Conservation (phyloP, 2,329 filamentous ascomycete species). For the Hymenotorrendiella dingleyae region DNA sequence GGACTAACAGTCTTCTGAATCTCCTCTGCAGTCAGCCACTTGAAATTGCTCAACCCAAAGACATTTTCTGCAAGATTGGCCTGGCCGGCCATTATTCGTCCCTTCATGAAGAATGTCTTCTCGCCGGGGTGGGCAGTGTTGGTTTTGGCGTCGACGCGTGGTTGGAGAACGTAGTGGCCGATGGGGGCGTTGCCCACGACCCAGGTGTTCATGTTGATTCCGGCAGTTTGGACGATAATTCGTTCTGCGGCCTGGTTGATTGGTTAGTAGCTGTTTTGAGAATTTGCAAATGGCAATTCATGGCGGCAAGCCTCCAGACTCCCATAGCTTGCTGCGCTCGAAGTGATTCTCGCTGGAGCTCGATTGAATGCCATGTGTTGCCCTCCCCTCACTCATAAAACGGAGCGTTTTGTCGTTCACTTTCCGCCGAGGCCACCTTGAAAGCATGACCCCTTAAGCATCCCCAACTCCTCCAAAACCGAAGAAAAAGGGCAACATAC, state of each 20-base stretch:
- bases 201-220: slow-evolving; percentile 98
- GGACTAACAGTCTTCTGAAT: slow-evolving; percentile 59
- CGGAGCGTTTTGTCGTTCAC: too few relatives aligned
- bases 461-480: background rate
- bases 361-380: too few relatives aligned
- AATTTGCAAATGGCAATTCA: too few relatives aligned
- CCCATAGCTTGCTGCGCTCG: too few relatives aligned
- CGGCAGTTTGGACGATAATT: slow-evolving; percentile 69
- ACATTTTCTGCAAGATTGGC: slow-evolving; percentile 68
- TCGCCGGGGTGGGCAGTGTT: slow-evolving; percentile 36
- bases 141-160: slow-evolving; percentile 33
- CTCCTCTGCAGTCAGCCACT: slow-evolving; percentile 91
- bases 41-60: slow-evolving; percentile 73
- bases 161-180: slow-evolving; percentile 64
- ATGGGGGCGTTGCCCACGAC: slow-evolving; percentile 86
- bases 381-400: too few relatives aligned
- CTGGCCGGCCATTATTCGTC: slow-evolving; percentile 94
- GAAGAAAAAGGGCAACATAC: slow-evolving; percentile 46
- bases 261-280: slow-evolving; percentile 3
- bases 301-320: too few relatives aligned
- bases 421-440: too few relatives aligned
- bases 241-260: slow-evolving; percentile 71
- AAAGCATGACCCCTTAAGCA: too few relatives aligned
- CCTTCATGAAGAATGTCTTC: slow-evolving; percentile 93
- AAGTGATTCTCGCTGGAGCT: too few relatives aligned